Base-by-base conservation (phyloP, 129 eudicot species). In the Tagetes erecta region DNA sequence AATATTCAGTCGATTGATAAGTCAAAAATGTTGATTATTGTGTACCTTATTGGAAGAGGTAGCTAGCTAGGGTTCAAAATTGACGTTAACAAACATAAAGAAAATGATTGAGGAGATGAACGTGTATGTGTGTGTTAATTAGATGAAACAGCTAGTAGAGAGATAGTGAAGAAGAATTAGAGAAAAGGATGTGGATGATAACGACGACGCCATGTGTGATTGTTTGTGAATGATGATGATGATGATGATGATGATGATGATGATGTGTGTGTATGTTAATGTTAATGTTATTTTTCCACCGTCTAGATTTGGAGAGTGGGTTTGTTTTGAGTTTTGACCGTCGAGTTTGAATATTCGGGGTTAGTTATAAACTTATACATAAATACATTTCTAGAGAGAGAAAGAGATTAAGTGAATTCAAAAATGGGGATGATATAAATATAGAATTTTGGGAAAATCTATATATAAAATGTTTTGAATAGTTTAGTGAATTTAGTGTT, bases 261-360 rank as follows among this genome's bases (percentile, higher is more conserved):
- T 20, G 27, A 20, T 20, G 27, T 20, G 27, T 20, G 27, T 20
- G 27, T 20, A 20, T 20, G 27, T 20, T 20, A 20, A 20, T 20
- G 27, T 20, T 20, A 20, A 20, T 20, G 27, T 20, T 20, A 20
- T 20, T 20, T 20, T 20, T 20, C 27, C 27, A 50, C 75, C 86
- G 84, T 83, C 50, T 57, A 76, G 64, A 71, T 58, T 42, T 41
- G 64, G 71, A 64, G 12, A 10, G 45, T 40, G 78, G 70, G 60
- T 30, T 3, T 41, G 37, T 80, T 13, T 64, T 30, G 4, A 35
- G 37, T 80, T 13, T 64, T 65, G 79, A 74, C 78, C 87, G 79
- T 85, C 56, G 59, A 83, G 73, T 86, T 65, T 27, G 67, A 62
- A 74, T 69, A 68, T 6, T 40, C 34, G 72, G 64, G 74, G 73